phyloP scores from a whole-genome alignment of 2,329 filamentous ascomycete genomes.

The Niveomyces coronatus region DNA sequence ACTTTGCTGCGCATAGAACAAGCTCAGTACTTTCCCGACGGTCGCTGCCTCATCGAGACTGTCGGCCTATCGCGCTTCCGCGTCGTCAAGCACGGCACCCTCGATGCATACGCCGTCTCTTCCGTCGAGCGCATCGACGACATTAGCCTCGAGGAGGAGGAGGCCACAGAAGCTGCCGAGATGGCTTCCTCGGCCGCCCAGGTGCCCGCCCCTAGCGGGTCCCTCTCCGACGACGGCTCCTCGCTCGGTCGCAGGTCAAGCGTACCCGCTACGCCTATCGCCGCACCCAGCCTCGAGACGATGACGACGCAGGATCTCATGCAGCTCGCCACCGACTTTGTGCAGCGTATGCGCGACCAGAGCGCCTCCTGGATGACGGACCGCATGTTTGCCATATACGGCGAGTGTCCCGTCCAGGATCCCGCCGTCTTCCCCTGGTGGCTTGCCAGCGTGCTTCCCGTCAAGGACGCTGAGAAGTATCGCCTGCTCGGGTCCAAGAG shows the following conservation, averaged over 20 bases:
- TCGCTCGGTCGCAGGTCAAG: neutral
- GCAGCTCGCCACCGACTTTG: constrained; percentile 54
- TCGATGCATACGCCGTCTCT: constrained; percentile 74
- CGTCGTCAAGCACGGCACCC: constrained; percentile 49
- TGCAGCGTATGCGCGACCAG: constrained; percentile 55
- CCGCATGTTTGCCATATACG: constrained; percentile 63
- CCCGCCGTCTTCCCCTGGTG: constrained; percentile 78
- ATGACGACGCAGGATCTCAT: constrained; percentile 66
- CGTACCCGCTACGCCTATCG: neutral
- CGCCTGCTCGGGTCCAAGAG: constrained; percentile 61
- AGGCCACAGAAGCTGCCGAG: constrained; percentile 62
- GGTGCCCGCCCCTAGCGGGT: constrained; percentile 1
- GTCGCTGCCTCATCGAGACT: constrained; percentile 72
- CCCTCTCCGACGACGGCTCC: neutral
- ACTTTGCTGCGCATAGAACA: constrained; percentile 69
- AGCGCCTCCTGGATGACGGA: constrained; percentile 67
- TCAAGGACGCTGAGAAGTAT: constrained; percentile 72
- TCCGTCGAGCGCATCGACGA: constrained; percentile 70
- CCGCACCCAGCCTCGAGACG: constrained; percentile 14
- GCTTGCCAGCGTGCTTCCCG: constrained; percentile 74
- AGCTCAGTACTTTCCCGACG: constrained; percentile 64
- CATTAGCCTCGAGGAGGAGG: constrained; percentile 71
- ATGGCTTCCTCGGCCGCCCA: constrained; percentile 13
- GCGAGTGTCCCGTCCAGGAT: constrained; percentile 60
- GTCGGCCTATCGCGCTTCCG: constrained; percentile 68